Conservation (phyloP, 495 filamentous ascomycete genomes). For the Bryoglossum gracile region DNA sequence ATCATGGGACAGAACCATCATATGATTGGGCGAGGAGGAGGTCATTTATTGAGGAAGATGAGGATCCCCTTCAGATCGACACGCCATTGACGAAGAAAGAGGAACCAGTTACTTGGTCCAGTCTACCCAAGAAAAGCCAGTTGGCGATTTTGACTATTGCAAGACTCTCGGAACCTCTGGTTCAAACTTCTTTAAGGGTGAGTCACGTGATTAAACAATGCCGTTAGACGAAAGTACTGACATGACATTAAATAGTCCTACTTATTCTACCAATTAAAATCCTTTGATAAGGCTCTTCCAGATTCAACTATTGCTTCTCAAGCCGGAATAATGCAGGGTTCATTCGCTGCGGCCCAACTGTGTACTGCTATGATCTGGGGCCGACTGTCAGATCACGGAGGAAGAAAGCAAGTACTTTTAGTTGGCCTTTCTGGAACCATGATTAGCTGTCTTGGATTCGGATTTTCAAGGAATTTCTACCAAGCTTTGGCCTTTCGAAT, state of each 20-base stretch:
- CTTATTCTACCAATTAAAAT: conserved; percentile 74
- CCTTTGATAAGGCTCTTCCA: conserved; percentile 56
- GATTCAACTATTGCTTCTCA: conserved; percentile 67
- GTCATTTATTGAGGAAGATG: conserved; percentile 22
- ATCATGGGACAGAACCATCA: not conserved
- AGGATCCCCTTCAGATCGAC: conserved; percentile 20
- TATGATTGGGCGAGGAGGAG: conserved; percentile 12
- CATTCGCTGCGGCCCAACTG: conserved; percentile 78
- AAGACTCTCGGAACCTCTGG: conserved; percentile 69
- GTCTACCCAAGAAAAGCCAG: conserved; percentile 68
- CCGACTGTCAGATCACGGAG: conserved; percentile 54
- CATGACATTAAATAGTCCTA: conserved; percentile 45
- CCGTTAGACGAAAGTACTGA: no score
- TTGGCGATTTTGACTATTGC: conserved; percentile 66
- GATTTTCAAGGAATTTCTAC: conserved; percentile 64
- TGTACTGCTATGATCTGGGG: conserved; percentile 84
- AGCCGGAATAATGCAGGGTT: conserved; percentile 69
- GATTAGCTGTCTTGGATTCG: conserved; percentile 69
- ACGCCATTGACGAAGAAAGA: conserved; percentile 13
- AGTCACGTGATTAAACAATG: no score
- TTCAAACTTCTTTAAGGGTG: conserved; percentile 66
- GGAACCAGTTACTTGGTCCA: conserved; percentile 51
- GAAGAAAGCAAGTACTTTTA: conserved; percentile 69
- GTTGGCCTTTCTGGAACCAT: conserved; percentile 68
- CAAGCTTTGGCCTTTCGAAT: conserved; percentile 67